A percentile compares a stretch with the other conserved stretches of the same genome.
These are phyloP conservation scores for Capronia epimyces DNA, from an alignment of 2,329 filamentous ascomycete genomes.

Conservation along the genomic window DNA sequence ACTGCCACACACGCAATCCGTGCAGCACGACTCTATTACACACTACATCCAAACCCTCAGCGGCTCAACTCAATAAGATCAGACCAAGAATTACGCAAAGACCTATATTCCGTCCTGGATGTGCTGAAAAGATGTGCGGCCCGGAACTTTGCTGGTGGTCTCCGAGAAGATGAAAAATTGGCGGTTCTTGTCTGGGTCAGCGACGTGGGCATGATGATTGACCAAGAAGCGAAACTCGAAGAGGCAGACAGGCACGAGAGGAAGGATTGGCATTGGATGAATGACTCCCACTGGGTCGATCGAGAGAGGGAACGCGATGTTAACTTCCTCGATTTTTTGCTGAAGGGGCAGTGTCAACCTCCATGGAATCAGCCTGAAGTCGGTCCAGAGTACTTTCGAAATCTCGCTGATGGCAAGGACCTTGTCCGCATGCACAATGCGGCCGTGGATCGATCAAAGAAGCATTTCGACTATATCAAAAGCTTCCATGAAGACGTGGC, in stretches of 20 bases:
- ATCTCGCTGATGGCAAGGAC: conserved; percentile 70
- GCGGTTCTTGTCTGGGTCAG: conserved; percentile 73
- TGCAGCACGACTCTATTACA: conserved; percentile 94
- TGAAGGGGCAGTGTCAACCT: conserved; percentile 15
- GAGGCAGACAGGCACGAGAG: conserved; percentile 66
- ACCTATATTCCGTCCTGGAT: conserved; percentile 81
- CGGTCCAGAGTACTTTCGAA: conserved; percentile 55
- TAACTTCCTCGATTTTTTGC: conserved; percentile 72
- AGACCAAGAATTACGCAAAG: conserved; percentile 76
- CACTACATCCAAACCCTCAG: conserved; percentile 79
- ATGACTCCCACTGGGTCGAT: conserved; percentile 60
- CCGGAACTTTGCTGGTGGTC: conserved; percentile 76
- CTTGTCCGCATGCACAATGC: conserved; percentile 87
- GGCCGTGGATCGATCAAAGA: conserved; percentile 74
- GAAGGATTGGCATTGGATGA: conserved; percentile 73
- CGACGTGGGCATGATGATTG: conserved; percentile 70
- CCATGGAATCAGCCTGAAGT: conserved; percentile 18
- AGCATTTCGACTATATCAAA: conserved; percentile 84
- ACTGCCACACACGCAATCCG: conserved; percentile 92
- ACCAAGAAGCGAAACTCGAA: conserved; percentile 71
- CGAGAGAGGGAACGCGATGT: conserved; percentile 70
- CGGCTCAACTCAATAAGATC: conserved; percentile 80
- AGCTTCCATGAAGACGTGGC: conserved; percentile 85
- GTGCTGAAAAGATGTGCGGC: conserved; percentile 86
- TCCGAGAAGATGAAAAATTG: conserved; percentile 70